phyloP scores from a whole-genome alignment of 306 rosid species.

The Pterocarpus santalinus region DNA sequence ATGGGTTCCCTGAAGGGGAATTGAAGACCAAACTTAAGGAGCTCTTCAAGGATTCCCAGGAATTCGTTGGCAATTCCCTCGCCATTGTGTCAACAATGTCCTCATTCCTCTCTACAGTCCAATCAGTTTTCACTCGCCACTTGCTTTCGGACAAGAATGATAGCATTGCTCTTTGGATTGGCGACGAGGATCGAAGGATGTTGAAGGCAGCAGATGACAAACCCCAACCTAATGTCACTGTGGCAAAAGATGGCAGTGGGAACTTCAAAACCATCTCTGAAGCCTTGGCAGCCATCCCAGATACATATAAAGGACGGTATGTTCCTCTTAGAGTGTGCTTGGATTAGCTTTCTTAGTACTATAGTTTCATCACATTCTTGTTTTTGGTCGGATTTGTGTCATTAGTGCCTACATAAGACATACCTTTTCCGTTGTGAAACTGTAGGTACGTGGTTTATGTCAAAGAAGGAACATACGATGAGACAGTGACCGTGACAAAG shows the following conservation, averaged over 20 bases:
- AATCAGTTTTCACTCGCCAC: slow-evolving; percentile 3
- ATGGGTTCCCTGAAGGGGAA: slow-evolving; percentile 73
- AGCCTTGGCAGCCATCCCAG: slow-evolving; percentile 76
- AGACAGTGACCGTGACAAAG: slow-evolving; percentile 66
- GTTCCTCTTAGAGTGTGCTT: not conserved
- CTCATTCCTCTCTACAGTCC: slow-evolving; percentile 47
- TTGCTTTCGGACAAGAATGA: not conserved
- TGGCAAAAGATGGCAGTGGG: slow-evolving; percentile 82
- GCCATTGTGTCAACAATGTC: slow-evolving; percentile 59
- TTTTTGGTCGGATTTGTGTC: not conserved
- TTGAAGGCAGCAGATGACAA: slow-evolving; percentile 52
- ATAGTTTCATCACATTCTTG: not conserved
- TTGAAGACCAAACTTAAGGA: slow-evolving; percentile 51
- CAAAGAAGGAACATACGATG: slow-evolving; percentile 80
- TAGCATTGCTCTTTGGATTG: slow-evolving; percentile 66
- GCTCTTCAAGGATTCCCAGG: slow-evolving; percentile 44
- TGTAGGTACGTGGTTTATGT: slow-evolving; percentile 83
- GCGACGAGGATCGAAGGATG: slow-evolving; percentile 54
- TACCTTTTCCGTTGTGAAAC: slow-evolving; percentile 9
- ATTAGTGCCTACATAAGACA: not conserved
- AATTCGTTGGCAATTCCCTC: slow-evolving; percentile 75
- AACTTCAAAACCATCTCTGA: slow-evolving; percentile 72
- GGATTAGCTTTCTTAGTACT: not conserved
- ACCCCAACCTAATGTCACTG: slow-evolving; percentile 78
- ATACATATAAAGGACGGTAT: slow-evolving; percentile 70